Evolutionary conservation across 1,284 basidiomycete genomes (phyloP).

Genomic region (Rhodotorula sp.): DNA sequence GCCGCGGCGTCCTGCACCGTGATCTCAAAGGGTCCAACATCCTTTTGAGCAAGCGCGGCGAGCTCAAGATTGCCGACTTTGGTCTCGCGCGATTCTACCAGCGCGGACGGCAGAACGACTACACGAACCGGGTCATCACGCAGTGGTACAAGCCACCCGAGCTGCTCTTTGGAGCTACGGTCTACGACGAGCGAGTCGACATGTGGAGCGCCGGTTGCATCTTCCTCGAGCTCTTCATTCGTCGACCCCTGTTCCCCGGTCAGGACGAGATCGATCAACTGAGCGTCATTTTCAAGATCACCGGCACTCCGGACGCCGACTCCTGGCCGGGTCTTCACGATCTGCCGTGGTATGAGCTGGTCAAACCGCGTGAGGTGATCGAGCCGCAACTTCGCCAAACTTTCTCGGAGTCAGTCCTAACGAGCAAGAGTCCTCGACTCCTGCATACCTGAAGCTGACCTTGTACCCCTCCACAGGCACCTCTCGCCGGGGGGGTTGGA

Average conservation of each 20-base stretch:
- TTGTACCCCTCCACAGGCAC: slow-evolving; percentile 15
- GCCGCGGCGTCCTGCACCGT: slow-evolving; percentile 91
- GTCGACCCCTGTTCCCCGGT: slow-evolving; percentile 93
- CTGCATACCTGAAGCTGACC: not conserved
- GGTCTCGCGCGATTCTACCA: slow-evolving; percentile 96
- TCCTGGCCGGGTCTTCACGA: slow-evolving; percentile 79
- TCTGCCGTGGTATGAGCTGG: slow-evolving; percentile 97
- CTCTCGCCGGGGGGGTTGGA: slow-evolving; percentile 60
- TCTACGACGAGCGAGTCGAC: slow-evolving; percentile 98
- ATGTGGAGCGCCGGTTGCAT: slow-evolving; percentile 99
- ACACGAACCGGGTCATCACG: slow-evolving; percentile 98
- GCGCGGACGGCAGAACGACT: slow-evolving; percentile 83
- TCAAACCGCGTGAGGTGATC: slow-evolving; percentile 75
- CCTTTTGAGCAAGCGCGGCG: slow-evolving; percentile 85
- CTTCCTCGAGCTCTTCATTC: slow-evolving; percentile 94
- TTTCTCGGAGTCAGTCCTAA: slow-evolving; percentile 67
- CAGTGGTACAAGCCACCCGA: slow-evolving; percentile 99
- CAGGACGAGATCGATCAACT: slow-evolving; percentile 96
- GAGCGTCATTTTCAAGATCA: slow-evolving; percentile 82
- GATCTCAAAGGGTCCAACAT: slow-evolving; percentile 99
- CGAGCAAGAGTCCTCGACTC: no score
- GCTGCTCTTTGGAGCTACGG: slow-evolving; percentile 89
- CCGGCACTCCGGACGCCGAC: slow-evolving; percentile 82
- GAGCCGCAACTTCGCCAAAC: slow-evolving; percentile 71
- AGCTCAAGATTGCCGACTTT: slow-evolving; percentile 95